These are phyloP conservation scores for Arxiozyma heterogenica DNA, from an alignment of 1,139 yeast genomes.

Conservation along the genomic window DNA sequence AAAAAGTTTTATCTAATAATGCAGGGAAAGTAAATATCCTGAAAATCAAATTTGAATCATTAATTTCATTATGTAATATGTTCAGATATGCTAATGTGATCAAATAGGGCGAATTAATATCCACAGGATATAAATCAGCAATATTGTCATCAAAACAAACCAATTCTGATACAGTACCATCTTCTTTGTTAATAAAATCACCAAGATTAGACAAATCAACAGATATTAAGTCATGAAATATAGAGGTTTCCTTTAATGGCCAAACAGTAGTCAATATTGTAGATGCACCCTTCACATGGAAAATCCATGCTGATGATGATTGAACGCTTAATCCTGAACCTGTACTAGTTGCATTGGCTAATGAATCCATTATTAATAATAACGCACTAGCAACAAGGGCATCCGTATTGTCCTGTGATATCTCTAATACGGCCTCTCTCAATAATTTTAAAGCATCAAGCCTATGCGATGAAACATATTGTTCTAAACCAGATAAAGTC, in stretches of 20 bases:
- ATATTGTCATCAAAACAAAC: constrained; percentile 83
- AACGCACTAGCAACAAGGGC: constrained; percentile 89
- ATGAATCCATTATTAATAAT: constrained; percentile 79
- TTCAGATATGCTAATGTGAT: constrained; percentile 80
- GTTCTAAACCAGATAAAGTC: constrained; percentile 67
- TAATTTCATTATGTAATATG: constrained; percentile 71
- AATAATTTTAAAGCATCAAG: constrained; percentile 75
- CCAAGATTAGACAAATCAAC: constrained; percentile 73
- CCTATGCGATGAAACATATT: constrained; percentile 76
- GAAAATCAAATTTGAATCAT: constrained; percentile 75
- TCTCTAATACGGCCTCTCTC: constrained; percentile 77
- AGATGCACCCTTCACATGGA: constrained; percentile 95
- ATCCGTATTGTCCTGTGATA: constrained; percentile 78
- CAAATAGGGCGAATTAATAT: constrained; percentile 72
- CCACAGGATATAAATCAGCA: constrained; percentile 77
- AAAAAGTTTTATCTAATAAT: constrained; percentile 65
- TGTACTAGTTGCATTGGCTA: constrained; percentile 84
- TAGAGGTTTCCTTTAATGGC: constrained; percentile 74
- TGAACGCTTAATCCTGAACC: constrained; percentile 32
- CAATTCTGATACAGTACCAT: constrained; percentile 44
- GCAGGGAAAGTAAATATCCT: constrained; percentile 94
- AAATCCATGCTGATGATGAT: constrained; percentile 94
- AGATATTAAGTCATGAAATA: constrained; percentile 67
- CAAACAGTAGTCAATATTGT: constrained; percentile 90
- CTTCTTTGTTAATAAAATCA: constrained; percentile 50